phyloP scores from a whole-genome alignment of 164 flowering plant species.

The Magnolia officinalis region DNA sequence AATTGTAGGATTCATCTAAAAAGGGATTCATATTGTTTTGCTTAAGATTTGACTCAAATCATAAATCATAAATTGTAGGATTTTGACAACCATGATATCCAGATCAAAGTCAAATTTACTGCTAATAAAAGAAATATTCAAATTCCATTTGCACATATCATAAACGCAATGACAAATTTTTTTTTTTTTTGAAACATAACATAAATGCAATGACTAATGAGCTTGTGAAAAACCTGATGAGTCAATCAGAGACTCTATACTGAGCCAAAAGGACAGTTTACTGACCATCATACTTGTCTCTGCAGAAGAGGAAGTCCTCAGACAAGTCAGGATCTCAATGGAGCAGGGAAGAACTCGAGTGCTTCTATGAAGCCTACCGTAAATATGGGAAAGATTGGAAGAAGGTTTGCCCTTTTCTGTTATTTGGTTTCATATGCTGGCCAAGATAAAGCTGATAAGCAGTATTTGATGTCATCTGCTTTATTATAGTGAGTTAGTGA shows the following conservation, averaged over 20 bases:
- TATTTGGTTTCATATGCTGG: not conserved
- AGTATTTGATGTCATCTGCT: not conserved
- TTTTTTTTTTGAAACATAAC: no score
- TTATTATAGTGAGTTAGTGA: not conserved
- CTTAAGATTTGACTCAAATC: no score
- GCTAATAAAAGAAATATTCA: no score
- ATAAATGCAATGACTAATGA: not conserved
- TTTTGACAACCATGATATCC: no score
- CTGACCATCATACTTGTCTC: slow-evolving; percentile 13
- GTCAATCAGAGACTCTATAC: not conserved
- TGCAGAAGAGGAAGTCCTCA: slow-evolving; percentile 73
- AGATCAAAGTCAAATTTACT: no score
- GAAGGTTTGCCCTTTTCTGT: slow-evolving; percentile 43
- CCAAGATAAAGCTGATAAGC: not conserved
- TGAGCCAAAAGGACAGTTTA: not conserved
- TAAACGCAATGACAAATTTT: no score
- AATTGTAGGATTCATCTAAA: no score
- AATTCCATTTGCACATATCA: no score
- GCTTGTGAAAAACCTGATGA: not conserved
- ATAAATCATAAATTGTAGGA: no score
- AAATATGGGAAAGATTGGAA: slow-evolving; percentile 88
- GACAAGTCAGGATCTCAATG: slow-evolving; percentile 87
- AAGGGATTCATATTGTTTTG: no score
- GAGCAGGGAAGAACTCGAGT: slow-evolving; percentile 81
- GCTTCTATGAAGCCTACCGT: slow-evolving; percentile 83